These are phyloP conservation scores for Aspergillus calidoustus DNA, from an alignment of 2,329 filamentous ascomycete species.

Conservation along the genomic window DNA sequence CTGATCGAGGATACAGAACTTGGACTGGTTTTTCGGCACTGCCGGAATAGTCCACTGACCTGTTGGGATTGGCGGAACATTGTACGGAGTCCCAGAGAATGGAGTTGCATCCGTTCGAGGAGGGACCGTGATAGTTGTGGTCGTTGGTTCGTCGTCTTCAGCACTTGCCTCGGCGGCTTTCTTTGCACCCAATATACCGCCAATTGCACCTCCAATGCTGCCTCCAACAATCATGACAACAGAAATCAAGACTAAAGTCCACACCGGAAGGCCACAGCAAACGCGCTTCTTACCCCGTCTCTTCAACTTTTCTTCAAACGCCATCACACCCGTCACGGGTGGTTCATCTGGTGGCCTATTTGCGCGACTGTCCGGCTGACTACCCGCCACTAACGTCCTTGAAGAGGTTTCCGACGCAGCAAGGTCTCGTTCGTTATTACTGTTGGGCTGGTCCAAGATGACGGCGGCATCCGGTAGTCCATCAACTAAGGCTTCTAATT, in stretches of 20 bases:
- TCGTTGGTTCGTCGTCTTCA: constrained; percentile 30
- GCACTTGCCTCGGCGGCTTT: constrained; percentile 34
- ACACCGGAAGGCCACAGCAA: constrained; percentile 58
- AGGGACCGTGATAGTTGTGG: constrained; percentile 55
- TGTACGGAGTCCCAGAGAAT: constrained; percentile 51
- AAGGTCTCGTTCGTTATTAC: constrained; percentile 41
- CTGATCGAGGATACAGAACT: constrained; percentile 53
- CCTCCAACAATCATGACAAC: constrained; percentile 54
- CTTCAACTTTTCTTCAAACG: constrained; percentile 51
- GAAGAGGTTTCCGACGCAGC: constrained; percentile 41
- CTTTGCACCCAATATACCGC: constrained; percentile 55
- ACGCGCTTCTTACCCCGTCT: constrained; percentile 48
- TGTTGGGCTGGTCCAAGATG: constrained; percentile 56
- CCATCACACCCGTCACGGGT: constrained; percentile 42
- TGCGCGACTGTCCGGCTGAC: constrained; percentile 22
- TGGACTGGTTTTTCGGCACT: constrained; percentile 52
- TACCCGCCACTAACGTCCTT: constrained; percentile 29
- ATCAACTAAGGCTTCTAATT: constrained; percentile 52
- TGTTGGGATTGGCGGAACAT: constrained; percentile 53
- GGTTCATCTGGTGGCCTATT: constrained; percentile 26
- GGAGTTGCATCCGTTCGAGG: constrained; percentile 57
- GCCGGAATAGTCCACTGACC: constrained; percentile 56
- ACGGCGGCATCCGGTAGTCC: constrained; percentile 37
- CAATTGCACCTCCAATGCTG: constrained; percentile 59
- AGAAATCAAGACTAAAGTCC: constrained; percentile 53